Percentiles rank a stretch among this genome's conserved stretches.
These are phyloP conservation scores for Patellifolia procumbens DNA, from an alignment of 179 eudicot genomes.

Conservation along the genomic window DNA sequence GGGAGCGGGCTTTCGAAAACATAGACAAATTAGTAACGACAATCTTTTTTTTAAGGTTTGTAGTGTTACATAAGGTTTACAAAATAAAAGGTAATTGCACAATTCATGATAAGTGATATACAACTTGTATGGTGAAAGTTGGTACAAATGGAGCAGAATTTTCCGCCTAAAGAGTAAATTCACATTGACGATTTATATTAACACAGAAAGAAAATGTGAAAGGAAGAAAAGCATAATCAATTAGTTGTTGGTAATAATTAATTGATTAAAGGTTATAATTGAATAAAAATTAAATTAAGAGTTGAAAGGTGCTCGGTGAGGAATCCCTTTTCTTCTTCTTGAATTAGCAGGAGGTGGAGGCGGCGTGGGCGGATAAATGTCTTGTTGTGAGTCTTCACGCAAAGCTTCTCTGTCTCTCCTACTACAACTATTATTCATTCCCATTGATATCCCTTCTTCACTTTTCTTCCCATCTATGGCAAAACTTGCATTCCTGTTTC, in stretches of 20 bases:
- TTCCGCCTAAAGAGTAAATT: background rate
- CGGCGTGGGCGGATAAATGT: conserved; percentile 63
- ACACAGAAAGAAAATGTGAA: conserved; percentile 5
- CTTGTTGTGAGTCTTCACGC: conserved; percentile 62
- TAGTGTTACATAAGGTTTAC: background rate
- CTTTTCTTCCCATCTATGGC: conserved; percentile 48
- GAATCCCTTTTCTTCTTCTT: conserved; percentile 89
- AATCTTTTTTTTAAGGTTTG: background rate
- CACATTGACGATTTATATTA: background rate
- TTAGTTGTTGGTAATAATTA: background rate
- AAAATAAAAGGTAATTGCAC: background rate
- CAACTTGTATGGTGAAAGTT: background rate
- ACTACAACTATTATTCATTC: conserved; percentile 22
- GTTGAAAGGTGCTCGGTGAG: conserved; percentile 85
- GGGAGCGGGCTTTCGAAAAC: too few species aligned
- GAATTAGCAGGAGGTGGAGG: conserved; percentile 62
- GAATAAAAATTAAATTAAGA: conserved; percentile 46
- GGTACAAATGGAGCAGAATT: background rate
- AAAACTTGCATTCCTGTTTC: conserved; percentile 76
- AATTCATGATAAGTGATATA: background rate
- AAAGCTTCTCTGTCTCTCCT: conserved; percentile 39
- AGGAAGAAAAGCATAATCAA: conserved; percentile 1
- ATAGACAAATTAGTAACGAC: too few species aligned
- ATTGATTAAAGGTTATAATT: background rate
- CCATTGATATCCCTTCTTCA: conserved; percentile 35